A percentile compares a stretch with the other conserved stretches of the same genome.
Evolutionary conservation across 225 moss, liverwort and hornwort species (phyloP).

Genomic region (Bryoerythrophyllum caledonicum): DNA sequence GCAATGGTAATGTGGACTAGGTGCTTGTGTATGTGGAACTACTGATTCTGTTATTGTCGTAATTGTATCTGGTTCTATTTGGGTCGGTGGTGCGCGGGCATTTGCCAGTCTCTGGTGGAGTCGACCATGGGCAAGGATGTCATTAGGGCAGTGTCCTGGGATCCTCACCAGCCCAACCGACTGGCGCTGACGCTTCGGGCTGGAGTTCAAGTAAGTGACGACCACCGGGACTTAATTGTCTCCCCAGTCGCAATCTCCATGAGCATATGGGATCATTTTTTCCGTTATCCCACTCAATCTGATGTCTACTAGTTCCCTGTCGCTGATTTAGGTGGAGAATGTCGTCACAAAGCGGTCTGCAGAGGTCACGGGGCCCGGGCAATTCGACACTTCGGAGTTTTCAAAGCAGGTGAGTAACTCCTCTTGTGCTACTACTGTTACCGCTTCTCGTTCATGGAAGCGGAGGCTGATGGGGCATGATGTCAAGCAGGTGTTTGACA

Average conservation of each 20-base stretch:
- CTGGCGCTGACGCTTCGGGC: slow-evolving; percentile 68
- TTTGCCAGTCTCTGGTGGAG: slow-evolving; percentile 86
- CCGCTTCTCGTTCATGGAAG: neutral
- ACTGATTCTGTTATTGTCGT: slow-evolving; percentile 3
- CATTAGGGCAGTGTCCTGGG: slow-evolving; percentile 64
- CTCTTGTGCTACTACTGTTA: neutral
- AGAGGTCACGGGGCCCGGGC: slow-evolving; percentile 69
- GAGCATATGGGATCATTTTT: no score
- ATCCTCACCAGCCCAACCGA: slow-evolving; percentile 76
- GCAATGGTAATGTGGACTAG: neutral
- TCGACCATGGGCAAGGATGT: slow-evolving; percentile 85
- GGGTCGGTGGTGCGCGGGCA: no score
- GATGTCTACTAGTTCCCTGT: neutral
- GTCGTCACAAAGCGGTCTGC: slow-evolving; percentile 96
- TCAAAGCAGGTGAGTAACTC: slow-evolving; percentile 71
- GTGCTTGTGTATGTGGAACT: neutral
- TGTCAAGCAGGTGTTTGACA: slow-evolving; percentile 75
- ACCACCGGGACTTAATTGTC: neutral
- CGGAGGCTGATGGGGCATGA: neutral
- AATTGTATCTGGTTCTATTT: no score
- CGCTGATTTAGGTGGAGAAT: slow-evolving; percentile 78
- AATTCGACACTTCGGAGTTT: slow-evolving; percentile 96
- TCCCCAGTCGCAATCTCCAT: no score
- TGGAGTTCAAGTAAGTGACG: slow-evolving; percentile 64
- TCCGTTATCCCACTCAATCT: neutral